Conservation (phyloP, 257 asterid genomes). For the Fraxinus anomala region DNA sequence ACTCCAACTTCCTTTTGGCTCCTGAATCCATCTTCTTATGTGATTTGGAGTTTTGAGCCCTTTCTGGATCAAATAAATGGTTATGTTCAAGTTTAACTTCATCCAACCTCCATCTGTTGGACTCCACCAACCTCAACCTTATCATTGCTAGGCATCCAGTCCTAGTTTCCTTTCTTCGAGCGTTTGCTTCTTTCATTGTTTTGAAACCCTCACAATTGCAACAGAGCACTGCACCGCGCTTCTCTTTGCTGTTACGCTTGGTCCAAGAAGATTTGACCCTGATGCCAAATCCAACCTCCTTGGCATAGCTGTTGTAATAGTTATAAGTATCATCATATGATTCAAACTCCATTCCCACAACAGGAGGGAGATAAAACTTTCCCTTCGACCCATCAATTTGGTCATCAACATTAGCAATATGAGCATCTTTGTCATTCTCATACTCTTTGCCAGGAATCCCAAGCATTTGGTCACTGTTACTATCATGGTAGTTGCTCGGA, state of each 20-base stretch:
- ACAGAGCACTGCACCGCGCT: constrained; percentile 88
- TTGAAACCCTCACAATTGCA: constrained; percentile 92
- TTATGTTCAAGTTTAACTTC: constrained; percentile 76
- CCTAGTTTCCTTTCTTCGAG: constrained; percentile 81
- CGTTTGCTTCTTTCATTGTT: constrained; percentile 67
- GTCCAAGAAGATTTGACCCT: constrained; percentile 90
- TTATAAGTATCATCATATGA: constrained; percentile 84
- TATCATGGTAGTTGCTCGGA: constrained; percentile 23
- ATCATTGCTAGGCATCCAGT: constrained; percentile 87
- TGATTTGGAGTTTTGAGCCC: constrained; percentile 57
- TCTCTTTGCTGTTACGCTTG: constrained; percentile 85
- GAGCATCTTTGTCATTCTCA: constrained; percentile 35
- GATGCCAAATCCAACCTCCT: constrained; percentile 76
- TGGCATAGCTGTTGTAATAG: constrained; percentile 70
- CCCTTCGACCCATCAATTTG: constrained; percentile 38
- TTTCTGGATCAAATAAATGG: constrained; percentile 66
- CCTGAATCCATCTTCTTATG: constrained; percentile 60
- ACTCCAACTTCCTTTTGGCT: constrained; percentile 58
- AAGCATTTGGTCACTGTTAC: constrained; percentile 17
- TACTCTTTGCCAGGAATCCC: constrained; percentile 31
- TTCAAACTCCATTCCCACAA: constrained; percentile 84
- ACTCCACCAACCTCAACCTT: constrained; percentile 69
- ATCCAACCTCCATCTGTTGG: constrained; percentile 74
- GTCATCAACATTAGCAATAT: constrained; percentile 25
- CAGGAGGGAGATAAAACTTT: constrained; percentile 53